Base-by-base conservation (phyloP, 2,329 filamentous ascomycete genomes). In the Hymenoscyphus repandus region DNA sequence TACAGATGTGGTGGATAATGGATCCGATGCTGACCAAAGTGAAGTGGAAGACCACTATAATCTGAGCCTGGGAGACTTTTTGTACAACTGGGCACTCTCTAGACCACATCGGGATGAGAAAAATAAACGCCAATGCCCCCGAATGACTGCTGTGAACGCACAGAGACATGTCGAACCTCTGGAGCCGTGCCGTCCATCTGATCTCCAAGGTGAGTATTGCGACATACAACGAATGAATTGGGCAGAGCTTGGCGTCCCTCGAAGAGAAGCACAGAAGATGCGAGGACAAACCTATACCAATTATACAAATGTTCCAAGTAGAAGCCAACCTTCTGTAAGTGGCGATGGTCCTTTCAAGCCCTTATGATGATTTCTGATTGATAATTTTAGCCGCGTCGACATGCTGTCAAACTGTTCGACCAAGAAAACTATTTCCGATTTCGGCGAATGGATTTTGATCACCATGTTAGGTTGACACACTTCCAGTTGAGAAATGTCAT, bases 401-500 rank as follows among this genome's bases (percentile, higher is more conserved):
- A 57, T 49, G 57, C 58, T 22, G 6, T 49, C 9, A 52, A 39
- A 27, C 45, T 61, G 46, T 15, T 18, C 1, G 57, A 68, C 41
- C 45, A 57, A 13, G 62, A 68, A 32, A 60, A 64, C 44, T 83
- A 76, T 62, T 83, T 83, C 61, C 72, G 74, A 45, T 86, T 84
- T 61, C 73, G 72, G 37, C 72, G 70, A 36, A 82, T 82, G 73
- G 72, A 78, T 53, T 70, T 84, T 38, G 71, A 74, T 41, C 71
- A 70, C 17, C 71, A 80, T 45, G 70, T 81, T 20, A 70, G 74
- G 53, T 66, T 85, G 15, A 71, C 79, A n/a, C 83, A 86, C 66
- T 86, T 85, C 54, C 83, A 86, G 62, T 70, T 86, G 11, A 78
- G 83, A 39, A 83, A 83, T 58, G 70, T 84, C 13, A 67, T 86